Evolutionary conservation across 1,284 basidiomycete genomes (phyloP).

Genomic region (Tausonia pullulans): DNA sequence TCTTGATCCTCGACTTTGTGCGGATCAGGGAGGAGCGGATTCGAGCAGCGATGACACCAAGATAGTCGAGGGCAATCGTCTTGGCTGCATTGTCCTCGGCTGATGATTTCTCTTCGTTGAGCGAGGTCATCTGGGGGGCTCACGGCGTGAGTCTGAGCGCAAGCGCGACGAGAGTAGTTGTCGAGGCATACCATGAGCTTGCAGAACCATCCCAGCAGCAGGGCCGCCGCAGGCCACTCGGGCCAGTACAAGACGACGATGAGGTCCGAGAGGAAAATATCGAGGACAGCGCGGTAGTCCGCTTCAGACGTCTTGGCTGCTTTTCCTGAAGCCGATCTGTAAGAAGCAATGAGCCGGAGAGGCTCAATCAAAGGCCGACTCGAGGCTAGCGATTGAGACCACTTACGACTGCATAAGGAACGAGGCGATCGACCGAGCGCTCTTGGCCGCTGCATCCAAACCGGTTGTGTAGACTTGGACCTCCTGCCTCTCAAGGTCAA

Average conservation of each 20-base stretch:
- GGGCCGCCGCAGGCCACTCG: slow-evolving; percentile 87
- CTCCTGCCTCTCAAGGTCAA: background rate
- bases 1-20: background rate
- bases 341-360: background rate
- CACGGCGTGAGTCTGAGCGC: background rate
- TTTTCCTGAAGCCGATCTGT: slow-evolving; percentile 66
- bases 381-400: no score
- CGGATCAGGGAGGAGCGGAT: slow-evolving; percentile 43
- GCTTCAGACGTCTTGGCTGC: slow-evolving; percentile 75
- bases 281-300: slow-evolving; percentile 81
- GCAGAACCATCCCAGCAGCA: slow-evolving; percentile 64
- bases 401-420: slow-evolving; percentile 68
- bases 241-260: slow-evolving; percentile 84
- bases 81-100: slow-evolving; percentile 70
- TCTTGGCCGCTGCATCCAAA: slow-evolving; percentile 61
- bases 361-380: background rate
- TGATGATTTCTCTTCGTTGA: slow-evolving; percentile 67
- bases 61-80: slow-evolving; percentile 78
- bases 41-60: slow-evolving; percentile 79
- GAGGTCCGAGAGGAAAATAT: slow-evolving; percentile 77
- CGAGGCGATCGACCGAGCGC: slow-evolving; percentile 67
- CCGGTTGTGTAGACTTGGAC: background rate
- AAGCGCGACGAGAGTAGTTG: background rate
- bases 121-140: slow-evolving; percentile 49
- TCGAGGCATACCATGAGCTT: slow-evolving; percentile 60